Evolutionary conservation across 1,284 basidiomycete genomes (phyloP), one percentile per base, ranked within the genome.

Genomic region (Bjerkandera adusta): DNA sequence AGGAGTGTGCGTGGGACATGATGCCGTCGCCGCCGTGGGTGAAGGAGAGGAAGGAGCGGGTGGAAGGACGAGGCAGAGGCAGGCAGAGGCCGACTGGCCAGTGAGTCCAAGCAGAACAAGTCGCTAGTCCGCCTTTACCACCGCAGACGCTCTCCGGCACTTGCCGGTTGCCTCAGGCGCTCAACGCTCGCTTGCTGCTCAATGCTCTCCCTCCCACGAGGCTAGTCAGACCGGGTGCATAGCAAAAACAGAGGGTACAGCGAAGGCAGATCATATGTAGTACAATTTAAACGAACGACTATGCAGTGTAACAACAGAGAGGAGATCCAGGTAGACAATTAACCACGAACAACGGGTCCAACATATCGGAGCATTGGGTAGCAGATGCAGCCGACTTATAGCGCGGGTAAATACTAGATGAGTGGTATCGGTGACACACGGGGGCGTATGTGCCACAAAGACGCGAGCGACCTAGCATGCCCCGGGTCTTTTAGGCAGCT

Each of bases 1-100:
- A 73, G 52, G 79, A 75, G 33, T 77, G 73, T 36, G 75, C 73
- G 63, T 85, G 81, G 60, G 63, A 54, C 63, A 89, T 72, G 63
- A 80, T 36, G 15, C 18, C n/a, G 32, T 26, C 36, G 26, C 42
- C 25, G 18, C 21, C 77, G 41, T 74, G 76, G 74, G 36, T 75
- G 75, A 48, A 74, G 70, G 4, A 74, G 68, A 54, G 45, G 18
- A 78, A 75, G 7, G 74, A 47, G 47, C 54, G 57, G 32, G 58
- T 43, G 37, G 56, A 53, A 57, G 74, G 50, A 62, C 50, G 61
- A 60, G 63, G 30, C 36, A 39, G 48, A 26, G 57, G 49, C 29
- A 50, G 52, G n/a, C 42, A 52, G 47, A 51, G 48, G 55, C 46
- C 50, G 18, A 48, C 51, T 35, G 51, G 51, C 52, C 52, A 45